Evolutionary conservation across 2,329 filamentous ascomycete genomes (phyloP), one percentile per base, ranked within the genome.

Genomic region (Eutypa lata): DNA sequence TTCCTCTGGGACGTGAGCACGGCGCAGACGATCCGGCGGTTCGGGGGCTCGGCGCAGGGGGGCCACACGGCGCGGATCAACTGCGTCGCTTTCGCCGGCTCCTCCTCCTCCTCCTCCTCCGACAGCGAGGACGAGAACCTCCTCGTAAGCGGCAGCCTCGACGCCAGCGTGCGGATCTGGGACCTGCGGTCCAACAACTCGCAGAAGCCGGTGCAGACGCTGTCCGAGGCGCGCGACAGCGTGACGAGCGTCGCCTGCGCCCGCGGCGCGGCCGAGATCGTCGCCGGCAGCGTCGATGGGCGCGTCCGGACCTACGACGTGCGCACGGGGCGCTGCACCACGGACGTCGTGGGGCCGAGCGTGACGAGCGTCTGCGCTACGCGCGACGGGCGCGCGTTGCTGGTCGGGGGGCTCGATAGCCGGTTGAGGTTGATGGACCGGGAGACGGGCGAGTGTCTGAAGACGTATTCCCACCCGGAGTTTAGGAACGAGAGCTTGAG

Each of bases 1-100:
- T 97, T 97, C 67, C 79, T 97, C 5, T 97, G 94, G 94, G 94
- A 99, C 71, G 94, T 97, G 0, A 79, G 87, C 46, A 88, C 86
- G 2, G 91, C 89, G 18, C 79, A 83, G 61, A 96, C 93, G 3
- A 75, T 89, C 24, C 82, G 90, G 21, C 81, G 94, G 26, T 94
- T 93, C 71, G 78, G 79, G 18, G 80, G 81, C 21, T 80, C 79
- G 53, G 67, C 68, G 35, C 70, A 79, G 40, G 88, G 87, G 38
- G 88, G 87, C 0, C 90, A 94, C 71, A 79, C 78, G 2, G 83
- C 84, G 44, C 78, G 91, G 31, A 80, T 97, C 51, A 95, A 97
- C 68, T 81, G 84, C 57, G 64, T 66, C 19, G 51, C 57, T 18
- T 67, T 67, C 56, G 63, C 11, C 19, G 42, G 42, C 42, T 16